Evolutionary conservation across 164 flowering plant species (phyloP).

Genomic region (Brasenia schreberi): DNA sequence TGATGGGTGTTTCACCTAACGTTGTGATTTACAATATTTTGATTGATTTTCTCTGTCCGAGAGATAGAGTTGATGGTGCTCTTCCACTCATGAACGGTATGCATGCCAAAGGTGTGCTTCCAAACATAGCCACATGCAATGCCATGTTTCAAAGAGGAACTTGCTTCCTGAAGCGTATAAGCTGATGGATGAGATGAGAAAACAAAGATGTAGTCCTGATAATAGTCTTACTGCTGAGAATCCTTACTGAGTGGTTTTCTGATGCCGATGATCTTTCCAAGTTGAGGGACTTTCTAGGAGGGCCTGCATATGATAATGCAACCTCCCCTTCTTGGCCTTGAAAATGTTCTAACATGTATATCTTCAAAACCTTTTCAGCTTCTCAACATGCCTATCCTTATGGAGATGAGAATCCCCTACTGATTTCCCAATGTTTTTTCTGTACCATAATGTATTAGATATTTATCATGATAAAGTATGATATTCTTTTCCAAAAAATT

Average conservation of each 20-base stretch:
- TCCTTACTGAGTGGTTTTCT: slow-evolving; percentile 74
- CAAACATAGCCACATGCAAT: slow-evolving; percentile 49
- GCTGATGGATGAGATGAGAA: slow-evolving; percentile 67
- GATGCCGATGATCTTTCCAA: slow-evolving; percentile 41
- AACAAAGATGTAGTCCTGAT: slow-evolving; percentile 61
- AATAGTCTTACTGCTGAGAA: slow-evolving; percentile 61
- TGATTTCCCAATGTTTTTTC: too few species aligned
- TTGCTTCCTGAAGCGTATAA: slow-evolving; percentile 40
- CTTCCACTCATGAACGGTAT: slow-evolving; percentile 57
- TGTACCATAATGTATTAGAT: too few species aligned
- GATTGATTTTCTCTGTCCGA: slow-evolving; percentile 48
- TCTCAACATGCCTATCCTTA: background rate
- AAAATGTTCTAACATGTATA: background rate
- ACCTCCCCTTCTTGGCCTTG: slow-evolving; percentile 1
- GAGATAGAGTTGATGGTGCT: slow-evolving; percentile 33
- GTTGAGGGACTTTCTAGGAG: slow-evolving; percentile 37
- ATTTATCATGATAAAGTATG: too few species aligned
- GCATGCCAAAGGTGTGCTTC: slow-evolving; percentile 34
- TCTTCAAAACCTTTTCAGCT: background rate
- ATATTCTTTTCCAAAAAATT: too few species aligned
- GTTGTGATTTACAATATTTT: slow-evolving; percentile 67
- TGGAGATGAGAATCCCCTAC: too few species aligned
- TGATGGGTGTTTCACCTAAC: slow-evolving; percentile 37
- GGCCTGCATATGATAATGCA: slow-evolving; percentile 5
- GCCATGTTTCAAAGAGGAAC: slow-evolving; percentile 36